These are phyloP conservation scores for Citrus hindsii DNA, from an alignment of 345 rosid genomes.

Conservation along the genomic window DNA sequence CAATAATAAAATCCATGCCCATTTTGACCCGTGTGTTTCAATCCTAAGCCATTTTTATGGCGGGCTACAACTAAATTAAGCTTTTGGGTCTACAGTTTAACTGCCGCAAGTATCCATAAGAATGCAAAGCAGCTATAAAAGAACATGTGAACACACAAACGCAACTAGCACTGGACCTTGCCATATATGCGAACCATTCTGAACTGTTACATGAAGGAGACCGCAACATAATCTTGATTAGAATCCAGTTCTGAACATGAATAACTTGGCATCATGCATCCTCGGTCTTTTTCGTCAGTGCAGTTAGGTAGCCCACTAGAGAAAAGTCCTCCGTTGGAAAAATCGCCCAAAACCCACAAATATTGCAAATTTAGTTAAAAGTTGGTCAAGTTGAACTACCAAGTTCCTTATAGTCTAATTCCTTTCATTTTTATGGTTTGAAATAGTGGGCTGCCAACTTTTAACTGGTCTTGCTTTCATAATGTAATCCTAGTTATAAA, in stretches of 20 bases:
- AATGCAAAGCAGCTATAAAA: neutral
- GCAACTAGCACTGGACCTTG: neutral
- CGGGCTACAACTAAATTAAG: neutral
- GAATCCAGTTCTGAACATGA: neutral
- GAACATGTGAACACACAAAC: neutral
- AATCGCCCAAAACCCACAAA: slow-evolving; percentile 7
- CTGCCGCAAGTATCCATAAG: neutral
- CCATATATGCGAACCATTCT: neutral
- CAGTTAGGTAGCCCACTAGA: slow-evolving; percentile 37
- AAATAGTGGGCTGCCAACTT: neutral
- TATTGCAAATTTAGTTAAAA: neutral
- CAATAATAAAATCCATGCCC: too few relatives aligned
- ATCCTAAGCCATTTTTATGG: neutral
- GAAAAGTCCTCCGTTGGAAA: slow-evolving; percentile 21
- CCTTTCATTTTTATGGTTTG: neutral
- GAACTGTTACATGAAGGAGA: neutral
- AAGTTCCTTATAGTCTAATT: neutral
- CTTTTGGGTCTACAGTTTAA: neutral
- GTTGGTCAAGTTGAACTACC: slow-evolving; percentile 7
- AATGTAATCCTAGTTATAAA: neutral
- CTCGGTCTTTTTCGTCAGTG: slow-evolving; percentile 18
- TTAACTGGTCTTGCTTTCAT: neutral
- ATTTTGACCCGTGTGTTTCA: neutral
- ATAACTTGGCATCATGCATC: too few relatives aligned
- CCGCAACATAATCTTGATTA: neutral